phyloP scores from a whole-genome alignment of 805 yeast genomes.

The Yamadazyma ubonensis region DNA sequence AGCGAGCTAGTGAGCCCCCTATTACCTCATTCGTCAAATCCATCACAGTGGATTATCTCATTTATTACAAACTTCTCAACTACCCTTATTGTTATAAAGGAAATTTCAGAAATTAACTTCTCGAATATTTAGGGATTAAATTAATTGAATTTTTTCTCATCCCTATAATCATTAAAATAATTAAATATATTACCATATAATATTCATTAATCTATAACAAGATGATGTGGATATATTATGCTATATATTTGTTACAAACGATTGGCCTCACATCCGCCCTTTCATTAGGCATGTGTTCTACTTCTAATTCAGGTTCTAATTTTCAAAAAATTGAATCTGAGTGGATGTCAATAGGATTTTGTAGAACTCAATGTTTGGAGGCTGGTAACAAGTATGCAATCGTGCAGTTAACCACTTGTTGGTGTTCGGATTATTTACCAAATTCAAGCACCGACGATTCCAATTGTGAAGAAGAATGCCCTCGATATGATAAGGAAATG shows the following conservation, averaged over 20 bases:
- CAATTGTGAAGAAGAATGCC: constrained; percentile 42
- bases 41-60: constrained; percentile 3
- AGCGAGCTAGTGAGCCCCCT: neutral
- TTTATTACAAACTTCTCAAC: neutral
- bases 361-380: constrained; percentile 44
- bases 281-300: constrained; percentile 23
- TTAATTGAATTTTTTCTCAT: neutral
- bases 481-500: constrained; percentile 42
- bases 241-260: neutral
- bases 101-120: constrained; percentile 2
- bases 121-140: neutral
- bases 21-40: constrained; percentile 5
- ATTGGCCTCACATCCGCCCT: constrained; percentile 1
- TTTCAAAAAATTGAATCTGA: constrained; percentile 13
- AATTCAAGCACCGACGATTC: constrained; percentile 31
- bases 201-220: neutral
- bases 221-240: constrained; percentile 1
- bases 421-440: constrained; percentile 61
- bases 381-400: constrained; percentile 53
- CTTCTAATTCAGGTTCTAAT: constrained; percentile 19
- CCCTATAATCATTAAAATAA: neutral
- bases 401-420: constrained; percentile 51
- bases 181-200: neutral
- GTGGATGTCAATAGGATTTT: constrained; percentile 51
- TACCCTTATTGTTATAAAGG: neutral